These are phyloP conservation scores for Selaginella moellendorffii DNA, from an alignment of 75 land plant species.

Conservation along the genomic window DNA sequence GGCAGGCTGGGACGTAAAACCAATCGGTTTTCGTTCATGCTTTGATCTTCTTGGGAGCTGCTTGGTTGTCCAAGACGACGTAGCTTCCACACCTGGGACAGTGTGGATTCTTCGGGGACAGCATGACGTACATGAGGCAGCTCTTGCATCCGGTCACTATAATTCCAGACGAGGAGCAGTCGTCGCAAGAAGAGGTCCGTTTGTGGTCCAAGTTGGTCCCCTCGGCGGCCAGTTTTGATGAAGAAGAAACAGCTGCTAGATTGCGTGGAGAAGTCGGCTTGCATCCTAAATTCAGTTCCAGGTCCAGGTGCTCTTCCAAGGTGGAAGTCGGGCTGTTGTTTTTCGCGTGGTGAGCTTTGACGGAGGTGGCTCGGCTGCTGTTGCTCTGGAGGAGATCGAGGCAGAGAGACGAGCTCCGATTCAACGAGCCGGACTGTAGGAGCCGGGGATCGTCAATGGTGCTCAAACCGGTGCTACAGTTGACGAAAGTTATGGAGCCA, in stretches of 20 bases:
- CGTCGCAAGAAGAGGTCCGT: background rate
- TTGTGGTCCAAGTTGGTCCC: background rate
- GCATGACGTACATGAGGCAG: constrained; percentile 35
- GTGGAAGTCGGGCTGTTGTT: constrained; percentile 1
- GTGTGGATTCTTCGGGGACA: constrained; percentile 18
- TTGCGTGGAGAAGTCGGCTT: background rate
- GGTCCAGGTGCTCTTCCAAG: constrained; percentile 19
- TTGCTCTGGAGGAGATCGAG: background rate
- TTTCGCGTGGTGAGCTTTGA: background rate
- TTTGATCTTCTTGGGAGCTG: background rate
- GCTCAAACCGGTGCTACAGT: background rate
- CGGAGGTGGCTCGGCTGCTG: background rate
- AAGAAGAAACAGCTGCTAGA: background rate
- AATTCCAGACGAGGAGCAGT: background rate
- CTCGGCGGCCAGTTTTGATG: background rate
- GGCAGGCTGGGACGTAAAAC: too few relatives aligned
- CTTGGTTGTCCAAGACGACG: background rate
- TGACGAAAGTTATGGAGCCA: constrained; percentile 25
- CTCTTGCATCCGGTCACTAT: constrained; percentile 31
- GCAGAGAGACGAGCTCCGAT: constrained; percentile 1
- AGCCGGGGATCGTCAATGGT: background rate
- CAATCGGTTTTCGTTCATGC: background rate
- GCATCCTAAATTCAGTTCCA: constrained; percentile 14
- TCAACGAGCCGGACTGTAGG: background rate
- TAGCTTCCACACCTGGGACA: constrained; percentile 31